Evolutionary conservation across 192 early-diverging fungal genomes (phyloP), one percentile per base, ranked within the genome.

Genomic region (Coemansia javaensis): DNA sequence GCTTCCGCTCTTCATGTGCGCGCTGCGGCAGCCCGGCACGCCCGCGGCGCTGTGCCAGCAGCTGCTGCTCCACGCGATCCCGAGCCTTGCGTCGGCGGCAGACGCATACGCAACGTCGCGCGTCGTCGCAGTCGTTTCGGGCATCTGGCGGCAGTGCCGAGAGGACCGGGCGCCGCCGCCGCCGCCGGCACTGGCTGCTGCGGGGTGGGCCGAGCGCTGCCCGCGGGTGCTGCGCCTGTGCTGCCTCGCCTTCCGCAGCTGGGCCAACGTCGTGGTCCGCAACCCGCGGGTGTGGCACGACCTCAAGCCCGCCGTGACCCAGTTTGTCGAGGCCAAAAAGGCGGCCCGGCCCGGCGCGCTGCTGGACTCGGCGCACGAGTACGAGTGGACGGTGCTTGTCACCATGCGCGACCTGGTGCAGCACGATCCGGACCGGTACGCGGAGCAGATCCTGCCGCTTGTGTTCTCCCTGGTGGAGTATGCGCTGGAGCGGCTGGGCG

Each of bases 281-380:
- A 66, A 54, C 22, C 47, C 63, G 8, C 63, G 63, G 10, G 63
- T 59, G 8, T 66, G 63, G 63, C 63, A 51, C 32, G 63, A 66
- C 32, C 28, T 66, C 34, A 30, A 44, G 28, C 47, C 50, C 4
- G 37, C 59, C 11, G 17, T 66, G 24, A 35, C 40, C 20, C 63
- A 66, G 16, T 38, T 58, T 32, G 56, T 52, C 2, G 63, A 66
- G 42, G 39, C 50, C 7, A 48, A 44, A 17, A 66, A 66, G 37
- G 63, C 46, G 7, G 20, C 13, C 11, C 18, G 27, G 22, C 14
- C 8, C 16, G 20, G 16, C 0, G 1, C 44, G 25, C 53, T 30
- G 11, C 14, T 39, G 1, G 28, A n/a, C n/a, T n/a, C 44, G 32
- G 34, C 48, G 21, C 42, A 35, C 5, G 62, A 56, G 36, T 66